These are phyloP conservation scores for Cardamine occulta DNA, from an alignment of 345 rosid species.

Conservation along the genomic window DNA sequence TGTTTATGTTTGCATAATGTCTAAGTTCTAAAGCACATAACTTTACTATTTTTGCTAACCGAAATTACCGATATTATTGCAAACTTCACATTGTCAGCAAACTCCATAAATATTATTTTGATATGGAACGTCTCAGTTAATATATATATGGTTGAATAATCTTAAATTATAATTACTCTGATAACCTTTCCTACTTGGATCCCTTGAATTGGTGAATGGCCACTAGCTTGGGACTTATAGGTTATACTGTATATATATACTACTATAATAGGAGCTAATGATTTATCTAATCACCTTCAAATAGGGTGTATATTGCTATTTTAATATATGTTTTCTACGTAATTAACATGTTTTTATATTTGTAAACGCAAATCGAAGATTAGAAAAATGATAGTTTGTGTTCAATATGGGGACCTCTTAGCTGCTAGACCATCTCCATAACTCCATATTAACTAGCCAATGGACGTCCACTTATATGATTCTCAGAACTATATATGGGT, in stretches of 20 bases:
- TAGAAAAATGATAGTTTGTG: slow-evolving; percentile 3
- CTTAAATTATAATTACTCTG: neutral
- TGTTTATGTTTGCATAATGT: slow-evolving; percentile 3
- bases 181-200: slow-evolving; percentile 28
- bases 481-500: slow-evolving; percentile 35
- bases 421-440: slow-evolving; percentile 32
- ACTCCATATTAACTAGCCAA: slow-evolving; percentile 51
- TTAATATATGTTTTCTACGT: neutral
- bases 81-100: no score
- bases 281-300: slow-evolving; percentile 45
- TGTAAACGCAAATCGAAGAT: slow-evolving; percentile 11
- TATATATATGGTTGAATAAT: neutral
- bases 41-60: neutral
- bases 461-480: slow-evolving; percentile 49
- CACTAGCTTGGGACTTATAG: slow-evolving; percentile 26
- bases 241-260: slow-evolving; percentile 18
- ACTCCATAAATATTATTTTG: neutral
- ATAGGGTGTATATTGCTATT: slow-evolving; percentile 24
- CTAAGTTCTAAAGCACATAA: neutral
- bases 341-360: slow-evolving; percentile 3
- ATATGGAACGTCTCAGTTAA: neutral
- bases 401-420: slow-evolving; percentile 41
- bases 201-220: slow-evolving; percentile 37
- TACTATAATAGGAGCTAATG: slow-evolving; percentile 33
- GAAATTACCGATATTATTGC: neutral